phyloP scores from a whole-genome alignment of 2,329 filamentous ascomycete genomes.

The Fusarium dimerum region DNA sequence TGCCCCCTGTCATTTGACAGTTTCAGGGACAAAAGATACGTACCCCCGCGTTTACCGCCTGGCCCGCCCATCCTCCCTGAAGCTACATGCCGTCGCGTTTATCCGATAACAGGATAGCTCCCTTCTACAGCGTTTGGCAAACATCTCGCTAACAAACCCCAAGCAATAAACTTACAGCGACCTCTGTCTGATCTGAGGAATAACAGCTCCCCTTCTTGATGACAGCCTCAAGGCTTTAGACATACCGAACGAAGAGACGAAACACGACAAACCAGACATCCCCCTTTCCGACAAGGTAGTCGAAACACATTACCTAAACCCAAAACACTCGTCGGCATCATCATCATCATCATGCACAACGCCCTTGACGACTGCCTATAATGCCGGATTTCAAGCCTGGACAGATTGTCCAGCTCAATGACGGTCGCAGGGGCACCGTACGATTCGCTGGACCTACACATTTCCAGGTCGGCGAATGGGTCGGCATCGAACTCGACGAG shows the following conservation, averaged over 20 bases:
- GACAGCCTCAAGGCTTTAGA: slow-evolving; percentile 6
- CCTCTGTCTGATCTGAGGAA: slow-evolving; percentile 9
- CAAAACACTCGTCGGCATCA: slow-evolving; percentile 28
- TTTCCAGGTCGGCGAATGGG: slow-evolving; percentile 83
- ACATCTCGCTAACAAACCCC: slow-evolving; percentile 4
- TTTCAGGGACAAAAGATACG: slow-evolving; percentile 13
- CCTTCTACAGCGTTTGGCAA: slow-evolving; percentile 17
- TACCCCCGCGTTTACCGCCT: slow-evolving; percentile 16
- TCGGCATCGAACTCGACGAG: slow-evolving; percentile 85
- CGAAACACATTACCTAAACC: slow-evolving; percentile 6
- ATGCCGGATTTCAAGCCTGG: slow-evolving; percentile 63
- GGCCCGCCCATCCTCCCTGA: too few relatives aligned
- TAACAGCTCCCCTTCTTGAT: slow-evolving; percentile 19
- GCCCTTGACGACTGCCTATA: slow-evolving; percentile 23
- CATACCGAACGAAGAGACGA: neutral
- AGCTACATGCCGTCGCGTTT: slow-evolving; percentile 28
- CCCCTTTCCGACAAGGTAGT: neutral
- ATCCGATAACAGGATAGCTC: slow-evolving; percentile 22
- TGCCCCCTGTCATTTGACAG: slow-evolving; percentile 1
- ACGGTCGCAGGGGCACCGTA: slow-evolving; percentile 75
- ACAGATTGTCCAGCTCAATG: slow-evolving; percentile 75
- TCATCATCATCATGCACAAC: slow-evolving; percentile 36
- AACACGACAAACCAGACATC: neutral
- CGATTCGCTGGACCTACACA: slow-evolving; percentile 79
- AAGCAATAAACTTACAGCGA: slow-evolving; percentile 12